Evolutionary conservation across 352 stramenopile genomes (phyloP).

Genomic region (Globisporangium camurandrum): DNA sequence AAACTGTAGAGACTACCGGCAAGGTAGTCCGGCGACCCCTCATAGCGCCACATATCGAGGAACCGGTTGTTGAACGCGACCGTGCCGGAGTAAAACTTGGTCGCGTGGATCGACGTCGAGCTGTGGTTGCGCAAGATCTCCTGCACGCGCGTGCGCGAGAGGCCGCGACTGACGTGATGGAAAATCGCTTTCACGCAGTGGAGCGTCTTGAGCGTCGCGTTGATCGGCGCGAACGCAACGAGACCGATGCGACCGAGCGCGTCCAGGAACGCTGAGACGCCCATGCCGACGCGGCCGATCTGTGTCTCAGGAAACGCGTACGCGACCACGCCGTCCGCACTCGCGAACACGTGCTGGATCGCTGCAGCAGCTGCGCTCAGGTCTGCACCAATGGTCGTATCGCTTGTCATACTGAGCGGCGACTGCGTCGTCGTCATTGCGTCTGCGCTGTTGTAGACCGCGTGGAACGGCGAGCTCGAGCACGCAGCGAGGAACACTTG

Average conservation of each 20-base stretch:
- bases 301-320: constrained; percentile 37
- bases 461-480: constrained; percentile 43
- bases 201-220: constrained; percentile 28
- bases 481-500: constrained; percentile 67
- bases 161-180: constrained; percentile 61
- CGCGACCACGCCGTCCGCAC: constrained; percentile 39
- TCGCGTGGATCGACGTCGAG: constrained; percentile 50
- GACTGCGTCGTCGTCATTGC: constrained; percentile 4
- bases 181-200: constrained; percentile 72
- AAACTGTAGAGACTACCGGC: constrained; percentile 25
- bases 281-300: constrained; percentile 59
- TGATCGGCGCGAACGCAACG: constrained; percentile 38
- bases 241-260: constrained; percentile 46
- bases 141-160: constrained; percentile 52
- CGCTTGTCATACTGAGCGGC: no score
- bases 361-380: constrained; percentile 8
- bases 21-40: constrained; percentile 72
- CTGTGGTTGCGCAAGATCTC: constrained; percentile 66
- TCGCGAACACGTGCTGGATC: constrained; percentile 35
- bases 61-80: constrained; percentile 78
- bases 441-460: constrained; percentile 11
- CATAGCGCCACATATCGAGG: constrained; percentile 73
- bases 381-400: not conserved
- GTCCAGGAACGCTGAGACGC: constrained; percentile 64
- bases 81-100: constrained; percentile 65